These are phyloP conservation scores for Otatea glauca DNA, from an alignment of 176 grass and related monocot genomes.

Conservation along the genomic window DNA sequence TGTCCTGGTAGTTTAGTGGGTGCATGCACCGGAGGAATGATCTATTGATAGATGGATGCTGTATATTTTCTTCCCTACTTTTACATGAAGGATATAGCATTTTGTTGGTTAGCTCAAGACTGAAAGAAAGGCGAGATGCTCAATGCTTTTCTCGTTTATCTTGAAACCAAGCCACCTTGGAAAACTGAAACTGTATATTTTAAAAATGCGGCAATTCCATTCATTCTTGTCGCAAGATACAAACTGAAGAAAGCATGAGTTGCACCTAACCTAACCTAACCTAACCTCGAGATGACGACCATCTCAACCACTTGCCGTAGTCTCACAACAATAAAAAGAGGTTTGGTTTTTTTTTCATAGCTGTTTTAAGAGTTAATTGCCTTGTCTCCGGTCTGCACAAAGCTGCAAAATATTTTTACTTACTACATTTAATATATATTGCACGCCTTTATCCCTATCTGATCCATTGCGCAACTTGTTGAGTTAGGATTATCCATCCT, in stretches of 20 bases:
- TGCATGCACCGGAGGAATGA: not conserved
- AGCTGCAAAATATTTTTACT: not conserved
- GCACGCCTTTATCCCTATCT: not conserved
- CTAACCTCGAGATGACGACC: not conserved
- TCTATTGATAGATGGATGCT: not conserved
- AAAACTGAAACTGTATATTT: not conserved
- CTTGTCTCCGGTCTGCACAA: not conserved
- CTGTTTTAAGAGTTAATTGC: constrained; percentile 19
- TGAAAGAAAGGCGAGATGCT: not conserved
- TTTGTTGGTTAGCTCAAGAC: not conserved
- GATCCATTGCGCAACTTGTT: not conserved
- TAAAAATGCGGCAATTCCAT: not conserved
- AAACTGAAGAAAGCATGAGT: constrained; percentile 21
- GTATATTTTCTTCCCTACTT: not conserved
- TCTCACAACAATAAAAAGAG: constrained; percentile 1
- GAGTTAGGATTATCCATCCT: too few relatives aligned
- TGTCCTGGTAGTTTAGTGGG: constrained; percentile 6
- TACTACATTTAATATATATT: not conserved
- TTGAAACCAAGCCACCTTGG: not conserved
- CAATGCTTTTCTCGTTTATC: not conserved
- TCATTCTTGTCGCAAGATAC: constrained; percentile 27
- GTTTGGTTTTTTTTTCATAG: not conserved
- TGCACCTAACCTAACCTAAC: constrained; percentile 35
- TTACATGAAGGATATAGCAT: not conserved
- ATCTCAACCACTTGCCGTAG: constrained; percentile 13